These are phyloP conservation scores for Purshia tridentata DNA, from an alignment of 306 rosid species.

Conservation along the genomic window DNA sequence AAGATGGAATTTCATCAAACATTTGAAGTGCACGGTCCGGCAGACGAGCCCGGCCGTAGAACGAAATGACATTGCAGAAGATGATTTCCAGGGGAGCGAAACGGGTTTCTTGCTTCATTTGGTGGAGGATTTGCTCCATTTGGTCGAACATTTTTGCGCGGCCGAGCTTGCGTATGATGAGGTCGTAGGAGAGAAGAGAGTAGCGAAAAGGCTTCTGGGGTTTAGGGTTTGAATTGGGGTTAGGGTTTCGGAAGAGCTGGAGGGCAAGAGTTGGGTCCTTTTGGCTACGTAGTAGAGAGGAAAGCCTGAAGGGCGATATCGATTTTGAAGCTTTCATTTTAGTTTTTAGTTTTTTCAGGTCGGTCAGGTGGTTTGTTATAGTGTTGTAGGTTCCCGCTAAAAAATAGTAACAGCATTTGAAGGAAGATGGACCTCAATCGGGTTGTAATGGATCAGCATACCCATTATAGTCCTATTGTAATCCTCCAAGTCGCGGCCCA, in stretches of 20 bases:
- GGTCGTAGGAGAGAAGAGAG: conserved; percentile 66
- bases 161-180: conserved; percentile 74
- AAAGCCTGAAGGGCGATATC: conserved; percentile 69
- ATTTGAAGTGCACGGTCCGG: conserved; percentile 49
- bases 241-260: conserved; percentile 62
- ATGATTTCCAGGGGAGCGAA: conserved; percentile 50
- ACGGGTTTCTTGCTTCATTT: conserved; percentile 47
- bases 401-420: no score
- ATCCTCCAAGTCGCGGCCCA: no score
- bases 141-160: conserved; percentile 71
- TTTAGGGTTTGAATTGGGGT: conserved; percentile 17
- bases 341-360: background rate
- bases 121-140: conserved; percentile 67
- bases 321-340: conserved; percentile 44
- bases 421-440: no score
- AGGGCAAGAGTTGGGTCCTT: conserved; percentile 61
- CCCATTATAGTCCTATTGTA: no score
- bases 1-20: conserved; percentile 52
- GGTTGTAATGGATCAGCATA: no score
- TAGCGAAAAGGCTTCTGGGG: conserved; percentile 44
- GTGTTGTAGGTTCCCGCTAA: no score
- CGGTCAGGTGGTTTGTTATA: background rate
- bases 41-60: conserved; percentile 62
- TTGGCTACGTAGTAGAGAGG: conserved; percentile 63
- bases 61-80: conserved; percentile 70